A percentile compares a stretch with the other conserved stretches of the same genome.
Conservation (phyloP, 2,329 filamentous ascomycete species). For the Pseudogymnoascus sp. region DNA sequence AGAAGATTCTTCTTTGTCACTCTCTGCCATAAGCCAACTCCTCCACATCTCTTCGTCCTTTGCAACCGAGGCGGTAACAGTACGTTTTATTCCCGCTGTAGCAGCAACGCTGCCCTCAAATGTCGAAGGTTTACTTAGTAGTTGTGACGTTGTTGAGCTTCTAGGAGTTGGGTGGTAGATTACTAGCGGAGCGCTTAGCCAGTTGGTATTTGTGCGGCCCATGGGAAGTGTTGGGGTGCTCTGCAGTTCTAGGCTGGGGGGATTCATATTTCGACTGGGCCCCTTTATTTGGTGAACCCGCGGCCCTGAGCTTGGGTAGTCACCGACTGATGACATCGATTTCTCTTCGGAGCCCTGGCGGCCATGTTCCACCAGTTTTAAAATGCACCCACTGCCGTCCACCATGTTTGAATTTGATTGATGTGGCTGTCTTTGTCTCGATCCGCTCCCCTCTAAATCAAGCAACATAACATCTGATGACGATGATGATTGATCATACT, state of each 20-base stretch:
- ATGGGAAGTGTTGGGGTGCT: not conserved
- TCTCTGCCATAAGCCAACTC: slow-evolving; percentile 20
- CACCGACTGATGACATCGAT: not conserved
- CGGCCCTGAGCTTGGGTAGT: not conserved
- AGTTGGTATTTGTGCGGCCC: not conserved
- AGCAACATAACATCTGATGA: slow-evolving; percentile 28
- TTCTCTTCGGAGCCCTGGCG: not conserved
- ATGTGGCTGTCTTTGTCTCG: not conserved
- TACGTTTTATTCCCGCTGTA: slow-evolving; percentile 19
- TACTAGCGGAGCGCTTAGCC: not conserved
- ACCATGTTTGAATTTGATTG: not conserved
- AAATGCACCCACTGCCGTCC: not conserved
- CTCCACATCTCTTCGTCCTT: slow-evolving; percentile 25
- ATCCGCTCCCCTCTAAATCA: slow-evolving; percentile 13
- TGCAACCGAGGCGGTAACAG: slow-evolving; percentile 13
- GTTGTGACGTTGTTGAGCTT: slow-evolving; percentile 19
- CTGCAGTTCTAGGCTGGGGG: not conserved
- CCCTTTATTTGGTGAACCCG: not conserved
- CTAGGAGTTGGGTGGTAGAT: slow-evolving; percentile 24
- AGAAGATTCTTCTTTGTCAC: slow-evolving; percentile 8
- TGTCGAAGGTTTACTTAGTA: slow-evolving; percentile 20
- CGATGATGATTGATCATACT: slow-evolving; percentile 8
- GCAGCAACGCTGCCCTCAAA: slow-evolving; percentile 21
- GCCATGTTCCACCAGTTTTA: not conserved
- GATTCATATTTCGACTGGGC: not conserved